Conservation (phyloP, 768 basidiomycete species). For the Amanita rimosa region DNA sequence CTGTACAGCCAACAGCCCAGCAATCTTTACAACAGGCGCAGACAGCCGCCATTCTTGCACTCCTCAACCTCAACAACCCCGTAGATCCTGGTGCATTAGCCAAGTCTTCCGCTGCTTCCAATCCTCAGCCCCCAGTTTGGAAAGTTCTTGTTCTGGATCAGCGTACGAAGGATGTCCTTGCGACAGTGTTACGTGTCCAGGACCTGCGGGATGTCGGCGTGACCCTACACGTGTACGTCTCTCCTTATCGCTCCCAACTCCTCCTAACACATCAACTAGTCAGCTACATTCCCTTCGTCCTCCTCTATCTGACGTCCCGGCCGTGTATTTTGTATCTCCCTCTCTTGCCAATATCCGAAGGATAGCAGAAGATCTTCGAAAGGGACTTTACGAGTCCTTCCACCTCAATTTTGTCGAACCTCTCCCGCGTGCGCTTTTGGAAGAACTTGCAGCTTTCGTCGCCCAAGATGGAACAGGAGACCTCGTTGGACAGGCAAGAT, state of each 20-base stretch:
- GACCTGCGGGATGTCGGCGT: slow-evolving; percentile 95
- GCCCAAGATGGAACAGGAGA: slow-evolving; percentile 78
- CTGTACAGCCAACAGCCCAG: slow-evolving; percentile 21
- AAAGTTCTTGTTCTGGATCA: slow-evolving; percentile 94
- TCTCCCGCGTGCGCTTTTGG: slow-evolving; percentile 75
- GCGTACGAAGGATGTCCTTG: slow-evolving; percentile 90
- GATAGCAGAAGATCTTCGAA: slow-evolving; percentile 89
- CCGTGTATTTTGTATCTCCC: slow-evolving; percentile 93
- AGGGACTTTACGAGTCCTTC: slow-evolving; percentile 83
- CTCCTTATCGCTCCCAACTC: background rate
- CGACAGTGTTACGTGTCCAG: slow-evolving; percentile 90
- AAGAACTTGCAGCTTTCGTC: slow-evolving; percentile 86
- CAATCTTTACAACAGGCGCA: slow-evolving; percentile 81
- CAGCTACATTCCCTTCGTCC: slow-evolving; percentile 88
- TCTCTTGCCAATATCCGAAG: slow-evolving; percentile 77
- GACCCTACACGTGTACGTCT: slow-evolving; percentile 89
- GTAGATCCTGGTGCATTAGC: slow-evolving; percentile 24
- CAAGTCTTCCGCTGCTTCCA: slow-evolving; percentile 32
- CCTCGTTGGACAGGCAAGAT: slow-evolving; percentile 60
- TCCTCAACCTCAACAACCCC: slow-evolving; percentile 79
- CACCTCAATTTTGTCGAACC: slow-evolving; percentile 95
- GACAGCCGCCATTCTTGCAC: slow-evolving; percentile 69
- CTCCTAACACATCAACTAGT: slow-evolving; percentile 26
- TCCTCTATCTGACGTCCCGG: slow-evolving; percentile 88
- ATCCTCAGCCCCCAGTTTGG: slow-evolving; percentile 77